Evolutionary conservation across 257 asterid genomes (phyloP).

Genomic region (Paulownia fortunei): DNA sequence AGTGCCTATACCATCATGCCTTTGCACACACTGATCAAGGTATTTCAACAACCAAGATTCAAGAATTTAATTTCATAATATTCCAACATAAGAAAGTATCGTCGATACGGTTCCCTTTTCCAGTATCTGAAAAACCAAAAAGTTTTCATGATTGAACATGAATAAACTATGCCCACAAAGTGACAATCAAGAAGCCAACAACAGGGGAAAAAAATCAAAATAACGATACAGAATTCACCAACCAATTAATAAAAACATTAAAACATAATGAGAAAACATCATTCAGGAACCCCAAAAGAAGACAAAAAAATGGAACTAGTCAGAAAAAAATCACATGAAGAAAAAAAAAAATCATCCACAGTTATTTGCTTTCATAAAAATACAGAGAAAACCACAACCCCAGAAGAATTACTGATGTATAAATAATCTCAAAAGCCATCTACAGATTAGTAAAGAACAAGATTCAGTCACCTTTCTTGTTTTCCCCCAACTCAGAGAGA

Average conservation of each 20-base stretch:
- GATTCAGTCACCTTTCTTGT: neutral
- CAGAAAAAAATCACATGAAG: neutral
- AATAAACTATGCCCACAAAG: neutral
- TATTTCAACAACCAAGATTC: neutral
- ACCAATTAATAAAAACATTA: neutral
- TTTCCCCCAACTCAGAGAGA: neutral
- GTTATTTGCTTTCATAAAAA: neutral
- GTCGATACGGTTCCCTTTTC: neutral
- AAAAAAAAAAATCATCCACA: neutral
- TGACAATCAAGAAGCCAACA: neutral
- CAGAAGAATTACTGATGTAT: neutral
- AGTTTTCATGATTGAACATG: neutral
- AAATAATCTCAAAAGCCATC: neutral
- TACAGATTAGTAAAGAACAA: neutral
- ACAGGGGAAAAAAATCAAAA: neutral
- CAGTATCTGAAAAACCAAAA: slow-evolving; percentile 3
- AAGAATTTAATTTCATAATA: neutral
- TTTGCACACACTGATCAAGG: slow-evolving; percentile 8
- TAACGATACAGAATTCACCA: neutral
- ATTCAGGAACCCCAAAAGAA: slow-evolving; percentile 18
- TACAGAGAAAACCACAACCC: neutral
- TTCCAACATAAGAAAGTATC: neutral
- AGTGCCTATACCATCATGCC: neutral
- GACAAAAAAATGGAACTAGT: neutral
- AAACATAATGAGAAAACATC: neutral